Base-by-base conservation (phyloP, 2,329 filamentous ascomycete genomes). In the Xylaria sp. region DNA sequence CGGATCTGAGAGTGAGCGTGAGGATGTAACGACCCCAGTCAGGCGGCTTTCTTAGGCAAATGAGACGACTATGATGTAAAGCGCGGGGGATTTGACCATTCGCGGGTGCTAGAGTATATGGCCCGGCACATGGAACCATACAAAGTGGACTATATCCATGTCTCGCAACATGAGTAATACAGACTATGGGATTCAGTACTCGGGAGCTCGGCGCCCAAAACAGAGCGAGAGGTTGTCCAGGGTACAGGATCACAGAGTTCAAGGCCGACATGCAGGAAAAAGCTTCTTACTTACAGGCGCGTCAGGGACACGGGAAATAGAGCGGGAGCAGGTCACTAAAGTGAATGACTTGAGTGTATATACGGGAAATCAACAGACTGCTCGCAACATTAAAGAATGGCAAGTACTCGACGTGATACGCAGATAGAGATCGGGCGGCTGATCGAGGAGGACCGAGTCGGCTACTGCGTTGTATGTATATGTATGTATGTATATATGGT, bases 201-300 rank as follows among this genome's bases (percentile, higher is more conserved):
- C 50, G 51, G 60, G 56, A 54, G 57, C 46, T 61, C 44, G 62
- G 51, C 48, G 51, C 54, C 41, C 15, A 48, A 41, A 59, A 57
- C 46, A 58, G 57, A 52, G 55, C 54, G 34, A 58, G 59, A 50
- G 63, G 37, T 39, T 25, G n/a, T 20, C 64, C 58, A 62, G 67
- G 65, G 56, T 58, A 55, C 51, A 20, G 44, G 44, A 63, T n/a
- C 25, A 34, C 58, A 44, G 37, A 63, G 46, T 46, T 52, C 31
- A 20, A 50, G 28, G 20, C 67, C 37, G 41, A 56, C 69, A 73
- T 65, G 56, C 15, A 46, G 13, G 64, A 63, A 66, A 66, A 69
- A 63, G 52, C 52, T 65, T 70, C 39, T 54, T 68, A 76, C 75
- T 77, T 76, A 77, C 75, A 71, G 66, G 59, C 34, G 34, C 2